Conservation (phyloP, 2,329 filamentous ascomycete species). For the Fusarium avenaceum region DNA sequence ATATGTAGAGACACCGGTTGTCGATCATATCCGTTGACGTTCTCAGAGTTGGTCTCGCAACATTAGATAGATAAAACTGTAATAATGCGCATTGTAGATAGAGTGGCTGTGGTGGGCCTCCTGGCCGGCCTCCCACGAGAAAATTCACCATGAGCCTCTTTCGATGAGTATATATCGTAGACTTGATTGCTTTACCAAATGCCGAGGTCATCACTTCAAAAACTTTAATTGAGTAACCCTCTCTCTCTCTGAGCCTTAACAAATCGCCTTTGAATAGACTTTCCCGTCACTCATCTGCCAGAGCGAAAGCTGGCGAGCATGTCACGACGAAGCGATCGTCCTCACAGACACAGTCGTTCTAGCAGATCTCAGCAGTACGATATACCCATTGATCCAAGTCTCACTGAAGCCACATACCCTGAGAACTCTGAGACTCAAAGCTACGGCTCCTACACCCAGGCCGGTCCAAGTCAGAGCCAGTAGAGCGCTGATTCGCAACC, state of each 20-base stretch:
- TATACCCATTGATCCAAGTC: slow-evolving; percentile 25
- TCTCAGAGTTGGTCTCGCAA: not conserved
- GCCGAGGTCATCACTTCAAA: not conserved
- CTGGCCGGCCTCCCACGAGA: slow-evolving; percentile 21
- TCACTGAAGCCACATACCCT: not conserved
- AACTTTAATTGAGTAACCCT: not conserved
- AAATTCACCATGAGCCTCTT: not conserved
- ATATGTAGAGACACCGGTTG: not conserved
- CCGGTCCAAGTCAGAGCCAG: slow-evolving; percentile 38
- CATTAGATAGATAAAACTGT: not conserved
- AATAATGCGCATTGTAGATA: not conserved
- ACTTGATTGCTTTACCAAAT: not conserved
- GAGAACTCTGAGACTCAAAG: not conserved
- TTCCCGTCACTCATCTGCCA: rapidly evolving
- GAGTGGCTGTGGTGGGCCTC: slow-evolving; percentile 3
- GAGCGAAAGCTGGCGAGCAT: slow-evolving; percentile 11
- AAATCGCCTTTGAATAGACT: too few species aligned
- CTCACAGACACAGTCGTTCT: slow-evolving; percentile 28
- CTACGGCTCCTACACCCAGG: slow-evolving; percentile 19
- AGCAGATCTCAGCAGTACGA: slow-evolving; percentile 31
- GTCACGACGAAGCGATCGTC: slow-evolving; percentile 33
- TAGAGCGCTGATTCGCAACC: slow-evolving; percentile 37
- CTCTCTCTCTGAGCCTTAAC: too few species aligned
- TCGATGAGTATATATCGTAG: slow-evolving; percentile 12
- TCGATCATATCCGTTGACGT: not conserved